phyloP scores from a whole-genome alignment of 495 filamentous ascomycete genomes.

The Halenospora varia region DNA sequence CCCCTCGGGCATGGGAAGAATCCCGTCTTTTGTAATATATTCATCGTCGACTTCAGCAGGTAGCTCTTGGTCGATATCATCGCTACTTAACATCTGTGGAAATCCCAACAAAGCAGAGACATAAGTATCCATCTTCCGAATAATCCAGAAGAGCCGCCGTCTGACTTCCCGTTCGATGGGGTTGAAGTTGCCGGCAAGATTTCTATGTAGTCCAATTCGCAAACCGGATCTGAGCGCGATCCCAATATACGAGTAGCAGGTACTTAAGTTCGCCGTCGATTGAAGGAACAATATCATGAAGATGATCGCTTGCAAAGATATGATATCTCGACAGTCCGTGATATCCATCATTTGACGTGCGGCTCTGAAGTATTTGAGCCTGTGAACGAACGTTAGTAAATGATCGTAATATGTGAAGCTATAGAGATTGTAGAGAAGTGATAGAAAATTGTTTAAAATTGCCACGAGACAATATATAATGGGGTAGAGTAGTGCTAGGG shows the following conservation, averaged over 20 bases:
- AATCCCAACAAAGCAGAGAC: slow-evolving; percentile 86
- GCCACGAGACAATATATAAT: too few species aligned
- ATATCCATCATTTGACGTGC: slow-evolving; percentile 76
- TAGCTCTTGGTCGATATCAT: slow-evolving; percentile 89
- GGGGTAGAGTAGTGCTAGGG: too few species aligned
- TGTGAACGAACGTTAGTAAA: slow-evolving; percentile 28
- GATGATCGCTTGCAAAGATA: slow-evolving; percentile 77
- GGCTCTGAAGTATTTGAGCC: slow-evolving; percentile 79
- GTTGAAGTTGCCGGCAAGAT: slow-evolving; percentile 66
- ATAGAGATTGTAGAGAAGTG: too few species aligned
- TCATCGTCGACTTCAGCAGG: slow-evolving; percentile 87
- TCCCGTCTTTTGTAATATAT: slow-evolving; percentile 75
- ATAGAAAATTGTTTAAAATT: slow-evolving; percentile 3
- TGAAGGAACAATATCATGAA: slow-evolving; percentile 95
- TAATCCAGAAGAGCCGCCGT: slow-evolving; percentile 83
- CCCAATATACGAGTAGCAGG: slow-evolving; percentile 90
- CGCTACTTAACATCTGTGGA: slow-evolving; percentile 76
- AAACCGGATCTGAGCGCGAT: slow-evolving; percentile 83
- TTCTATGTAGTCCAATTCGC: slow-evolving; percentile 83
- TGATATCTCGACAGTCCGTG: slow-evolving; percentile 85
- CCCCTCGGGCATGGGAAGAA: slow-evolving; percentile 71
- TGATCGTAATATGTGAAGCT: too few species aligned
- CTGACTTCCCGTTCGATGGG: slow-evolving; percentile 82
- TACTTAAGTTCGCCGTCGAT: slow-evolving; percentile 83
- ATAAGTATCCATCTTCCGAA: slow-evolving; percentile 92